Percentiles rank a stretch among this genome's conserved stretches.
These are phyloP conservation scores for Sonneratia alba DNA, from an alignment of 345 rosid species.

Conservation along the genomic window DNA sequence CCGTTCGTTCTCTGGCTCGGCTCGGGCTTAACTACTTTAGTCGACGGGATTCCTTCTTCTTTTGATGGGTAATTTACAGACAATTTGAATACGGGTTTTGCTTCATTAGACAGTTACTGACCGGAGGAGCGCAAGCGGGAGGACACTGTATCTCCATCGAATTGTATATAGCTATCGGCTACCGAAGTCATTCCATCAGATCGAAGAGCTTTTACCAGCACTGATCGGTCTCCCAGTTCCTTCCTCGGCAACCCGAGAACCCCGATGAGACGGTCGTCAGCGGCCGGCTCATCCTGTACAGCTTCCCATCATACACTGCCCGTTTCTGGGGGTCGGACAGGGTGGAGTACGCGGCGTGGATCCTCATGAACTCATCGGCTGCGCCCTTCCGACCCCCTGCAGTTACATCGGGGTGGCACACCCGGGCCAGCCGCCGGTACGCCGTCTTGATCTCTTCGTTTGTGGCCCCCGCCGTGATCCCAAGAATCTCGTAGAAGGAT, in stretches of 20 bases:
- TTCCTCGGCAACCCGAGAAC: conserved; percentile 34
- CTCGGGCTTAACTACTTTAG: too few relatives aligned
- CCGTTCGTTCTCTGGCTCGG: too few relatives aligned
- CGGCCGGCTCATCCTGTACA: conserved; percentile 35
- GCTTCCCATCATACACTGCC: conserved; percentile 59
- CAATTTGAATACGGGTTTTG: too few relatives aligned
- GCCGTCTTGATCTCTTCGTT: conserved; percentile 74
- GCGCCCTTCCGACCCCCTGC: conserved; percentile 32
- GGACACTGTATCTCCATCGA: too few relatives aligned
- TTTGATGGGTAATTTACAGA: too few relatives aligned
- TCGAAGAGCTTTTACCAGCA: conserved; percentile 50
- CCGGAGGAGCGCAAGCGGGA: too few relatives aligned
- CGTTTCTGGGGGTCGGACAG: conserved; percentile 84
- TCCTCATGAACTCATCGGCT: conserved; percentile 62
- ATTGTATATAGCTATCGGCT: too few relatives aligned
- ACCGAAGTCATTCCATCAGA: too few relatives aligned
- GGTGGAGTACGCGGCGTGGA: conserved; percentile 76
- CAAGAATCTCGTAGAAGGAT: conserved; percentile 64
- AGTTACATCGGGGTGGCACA: conserved; percentile 69
- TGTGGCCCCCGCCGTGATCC: conserved; percentile 50
- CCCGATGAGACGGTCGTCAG: conserved; percentile 34
- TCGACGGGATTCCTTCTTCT: too few relatives aligned
- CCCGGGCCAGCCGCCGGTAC: conserved; percentile 65
- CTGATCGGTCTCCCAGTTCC: conserved; percentile 96
- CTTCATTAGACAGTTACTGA: too few relatives aligned